Evolutionary conservation across 805 yeast species (phyloP).

Genomic region (Ogataea nakhonphanomensis): DNA sequence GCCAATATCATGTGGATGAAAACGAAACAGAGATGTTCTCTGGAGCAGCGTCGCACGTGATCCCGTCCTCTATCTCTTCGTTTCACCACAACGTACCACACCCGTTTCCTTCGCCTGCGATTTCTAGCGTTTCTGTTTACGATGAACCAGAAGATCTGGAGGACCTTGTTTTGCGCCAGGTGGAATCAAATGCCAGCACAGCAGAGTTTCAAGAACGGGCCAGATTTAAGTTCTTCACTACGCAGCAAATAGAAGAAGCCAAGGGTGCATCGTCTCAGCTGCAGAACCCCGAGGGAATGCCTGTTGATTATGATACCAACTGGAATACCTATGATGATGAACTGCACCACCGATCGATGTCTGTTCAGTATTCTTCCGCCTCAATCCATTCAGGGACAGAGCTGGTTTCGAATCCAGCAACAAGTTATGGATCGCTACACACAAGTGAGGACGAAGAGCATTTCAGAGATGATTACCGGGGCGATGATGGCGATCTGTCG

Average conservation of each 20-base stretch:
- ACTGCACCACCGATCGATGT: constrained; percentile 19
- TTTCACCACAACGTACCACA: constrained; percentile 48
- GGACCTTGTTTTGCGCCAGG: constrained; percentile 35
- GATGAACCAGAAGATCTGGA: constrained; percentile 12
- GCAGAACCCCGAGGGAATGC: constrained; percentile 29
- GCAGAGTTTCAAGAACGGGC: constrained; percentile 37
- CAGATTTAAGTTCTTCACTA: constrained; percentile 76
- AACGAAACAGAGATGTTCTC: constrained; percentile 69
- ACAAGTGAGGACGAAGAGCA: constrained; percentile 19
- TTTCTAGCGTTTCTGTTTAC: constrained; percentile 9
- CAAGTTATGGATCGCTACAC: constrained; percentile 17
- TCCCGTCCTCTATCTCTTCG: constrained; percentile 75
- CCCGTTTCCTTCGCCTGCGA: constrained; percentile 23
- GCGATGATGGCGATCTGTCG: constrained; percentile 16
- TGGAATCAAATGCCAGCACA: constrained; percentile 35
- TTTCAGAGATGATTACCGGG: constrained; percentile 20
- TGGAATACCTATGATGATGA: constrained; percentile 66
- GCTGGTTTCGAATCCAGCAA: neutral
- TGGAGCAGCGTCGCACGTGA: constrained; percentile 72
- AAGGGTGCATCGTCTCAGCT: constrained; percentile 78
- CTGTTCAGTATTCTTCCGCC: constrained; percentile 5
- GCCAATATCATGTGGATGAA: constrained; percentile 41
- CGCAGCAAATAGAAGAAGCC: constrained; percentile 80
- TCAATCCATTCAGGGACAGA: constrained; percentile 4
- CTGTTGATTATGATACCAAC: constrained; percentile 68